Evolutionary conservation across 768 basidiomycete genomes (phyloP), one percentile per base, ranked within the genome.

Genomic region (Boletus pseudopeckii): DNA sequence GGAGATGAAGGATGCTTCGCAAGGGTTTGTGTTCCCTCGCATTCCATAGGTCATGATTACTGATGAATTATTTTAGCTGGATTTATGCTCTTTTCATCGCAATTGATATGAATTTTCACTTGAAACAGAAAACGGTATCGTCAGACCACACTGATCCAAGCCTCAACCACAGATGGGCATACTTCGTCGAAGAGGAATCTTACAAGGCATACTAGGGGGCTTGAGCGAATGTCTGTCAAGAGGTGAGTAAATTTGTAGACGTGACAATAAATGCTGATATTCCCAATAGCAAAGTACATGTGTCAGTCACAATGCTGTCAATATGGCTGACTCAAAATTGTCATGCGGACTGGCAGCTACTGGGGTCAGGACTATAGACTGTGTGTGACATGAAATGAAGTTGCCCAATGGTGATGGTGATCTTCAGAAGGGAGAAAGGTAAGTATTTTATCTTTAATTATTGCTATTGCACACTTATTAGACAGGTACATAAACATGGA

Each of bases 61-160:
- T 28, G 28, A 28, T 28, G 28, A 28, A 28, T 28, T 28, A 28
- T 28, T 28, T 28, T 28, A 28, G 28, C 28, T 28, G 28, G 62
- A 14, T 53, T 1, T 71, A 67, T 42, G 52, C 54, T 0, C 22
- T 68, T 0, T 66, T 66, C 28, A 5, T 71, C 1, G 64, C 66
- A 1, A 58, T 66, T 1, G 66, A 72, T 47, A 66, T 67, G 0
- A 68, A 67, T 48, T 72, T 73, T 37, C 56, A 59, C 4, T 41
- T 71, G 30, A 69, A 71, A 42, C 47, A 40, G 3, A 57, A 55
- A 37, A 34, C 20, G 3, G 58, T 62, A 0, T 64, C 46, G 0
- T 62, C 38, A 2, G 55, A 61, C 13, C 7, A 1, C 0, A 11
- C 32, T 0, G 68, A 71, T 45, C 62, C 68, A 0, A 56, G 59